Percentiles rank a stretch among this genome's conserved stretches.
These are phyloP conservation scores for Coprinopsis sp. DNA, from an alignment of 768 basidiomycete species.

Conservation along the genomic window DNA sequence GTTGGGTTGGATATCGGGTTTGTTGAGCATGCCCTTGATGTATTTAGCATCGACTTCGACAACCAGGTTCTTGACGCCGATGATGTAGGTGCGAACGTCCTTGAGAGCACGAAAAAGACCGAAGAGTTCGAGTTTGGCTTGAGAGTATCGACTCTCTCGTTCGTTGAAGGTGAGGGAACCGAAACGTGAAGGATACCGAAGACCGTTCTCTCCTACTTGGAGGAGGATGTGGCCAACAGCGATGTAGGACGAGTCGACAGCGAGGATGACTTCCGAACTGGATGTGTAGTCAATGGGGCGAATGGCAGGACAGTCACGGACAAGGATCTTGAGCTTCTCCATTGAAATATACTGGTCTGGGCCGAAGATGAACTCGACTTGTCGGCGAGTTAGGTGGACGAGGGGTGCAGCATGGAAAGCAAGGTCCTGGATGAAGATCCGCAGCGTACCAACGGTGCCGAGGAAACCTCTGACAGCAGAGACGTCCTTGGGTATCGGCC, in stretches of 20 bases:
- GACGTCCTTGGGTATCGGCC: conserved; percentile 18
- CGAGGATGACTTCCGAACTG: conserved; percentile 19
- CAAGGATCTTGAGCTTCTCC: conserved; percentile 21
- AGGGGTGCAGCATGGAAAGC: conserved; percentile 18
- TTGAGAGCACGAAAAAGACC: conserved; percentile 26
- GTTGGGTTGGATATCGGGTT: conserved; percentile 32
- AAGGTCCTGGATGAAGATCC: conserved; percentile 29
- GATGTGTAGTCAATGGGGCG: conserved; percentile 22
- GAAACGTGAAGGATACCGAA: conserved; percentile 22
- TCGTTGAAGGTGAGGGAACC: conserved; percentile 31
- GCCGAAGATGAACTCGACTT: conserved; percentile 26
- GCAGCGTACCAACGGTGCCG: conserved; percentile 21
- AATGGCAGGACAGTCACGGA: conserved; percentile 22
- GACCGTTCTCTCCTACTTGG: conserved; percentile 16
- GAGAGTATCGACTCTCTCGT: conserved; percentile 28
- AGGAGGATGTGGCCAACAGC: conserved; percentile 21
- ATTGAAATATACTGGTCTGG: conserved; percentile 14
- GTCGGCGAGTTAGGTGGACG: conserved; percentile 21
- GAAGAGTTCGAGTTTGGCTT: conserved; percentile 36
- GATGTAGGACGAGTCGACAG: conserved; percentile 27
- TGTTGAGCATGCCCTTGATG: conserved; percentile 40
- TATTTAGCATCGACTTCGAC: conserved; percentile 36
- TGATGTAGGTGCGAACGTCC: conserved; percentile 9
- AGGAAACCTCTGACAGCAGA: conserved; percentile 27
- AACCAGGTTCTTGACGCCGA: conserved; percentile 21